Conservation (phyloP, 2,329 filamentous ascomycete species). For the Fusarium humuli region DNA sequence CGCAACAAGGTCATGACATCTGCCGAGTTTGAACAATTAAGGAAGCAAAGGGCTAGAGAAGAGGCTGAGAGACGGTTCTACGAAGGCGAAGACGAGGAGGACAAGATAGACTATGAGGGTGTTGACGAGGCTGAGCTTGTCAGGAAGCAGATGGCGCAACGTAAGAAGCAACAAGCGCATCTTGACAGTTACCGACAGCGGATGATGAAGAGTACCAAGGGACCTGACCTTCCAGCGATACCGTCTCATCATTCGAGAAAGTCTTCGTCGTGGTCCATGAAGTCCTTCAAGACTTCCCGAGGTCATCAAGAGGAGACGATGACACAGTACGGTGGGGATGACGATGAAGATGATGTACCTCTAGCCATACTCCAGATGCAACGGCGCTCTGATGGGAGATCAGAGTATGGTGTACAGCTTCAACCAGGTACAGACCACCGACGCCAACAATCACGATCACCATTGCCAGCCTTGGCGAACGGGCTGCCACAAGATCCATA, state of each 20-base stretch:
- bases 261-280: constrained; percentile 16
- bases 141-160: constrained; percentile 5
- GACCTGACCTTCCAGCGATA: not conserved
- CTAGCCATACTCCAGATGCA: constrained; percentile 13
- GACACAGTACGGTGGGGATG: not conserved
- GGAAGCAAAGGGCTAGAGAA: constrained; percentile 2
- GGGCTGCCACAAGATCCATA: not conserved
- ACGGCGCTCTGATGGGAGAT: not conserved
- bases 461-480: constrained; percentile 9
- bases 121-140: constrained; percentile 9
- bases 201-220: constrained; percentile 34
- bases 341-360: constrained; percentile 22
- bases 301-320: not conserved
- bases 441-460: not conserved
- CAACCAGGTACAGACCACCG: not conserved
- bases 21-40: constrained; percentile 18
- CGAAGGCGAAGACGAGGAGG: constrained; percentile 12
- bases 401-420: not conserved
- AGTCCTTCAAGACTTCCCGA: constrained; percentile 5
- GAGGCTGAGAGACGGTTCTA: constrained; percentile 8
- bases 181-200: constrained; percentile 22
- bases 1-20: constrained; percentile 24
- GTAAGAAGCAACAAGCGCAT: constrained; percentile 24
- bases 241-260: constrained; percentile 3
- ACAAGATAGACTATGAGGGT: constrained; percentile 20